A percentile compares a stretch with the other conserved stretches of the same genome.
These are phyloP conservation scores for Metschnikowia santaceciliae DNA, from an alignment of 805 yeast genomes.

Conservation along the genomic window DNA sequence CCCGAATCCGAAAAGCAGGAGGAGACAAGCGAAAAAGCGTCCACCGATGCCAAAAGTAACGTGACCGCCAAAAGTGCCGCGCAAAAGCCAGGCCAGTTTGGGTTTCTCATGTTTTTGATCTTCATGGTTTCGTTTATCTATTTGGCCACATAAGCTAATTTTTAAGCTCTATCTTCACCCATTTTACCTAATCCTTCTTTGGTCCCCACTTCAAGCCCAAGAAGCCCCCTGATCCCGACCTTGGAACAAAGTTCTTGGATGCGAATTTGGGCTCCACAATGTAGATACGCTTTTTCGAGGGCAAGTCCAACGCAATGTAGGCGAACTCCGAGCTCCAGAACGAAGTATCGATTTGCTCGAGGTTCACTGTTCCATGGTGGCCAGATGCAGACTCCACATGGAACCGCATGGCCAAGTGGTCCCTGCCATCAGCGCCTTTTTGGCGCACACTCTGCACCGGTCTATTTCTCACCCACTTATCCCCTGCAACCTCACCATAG, in stretches of 20 bases:
- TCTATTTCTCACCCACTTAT: slow-evolving; percentile 84
- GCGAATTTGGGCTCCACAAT: slow-evolving; percentile 57
- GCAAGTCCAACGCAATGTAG: slow-evolving; percentile 72
- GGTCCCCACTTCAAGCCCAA: slow-evolving; percentile 89
- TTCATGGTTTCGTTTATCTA: slow-evolving; percentile 10
- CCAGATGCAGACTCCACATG: slow-evolving; percentile 70
- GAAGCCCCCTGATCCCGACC: slow-evolving; percentile 48
- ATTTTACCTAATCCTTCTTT: slow-evolving; percentile 40
- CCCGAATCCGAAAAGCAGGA: not conserved
- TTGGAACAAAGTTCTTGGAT: slow-evolving; percentile 42
- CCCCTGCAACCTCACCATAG: slow-evolving; percentile 68
- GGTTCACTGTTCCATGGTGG: slow-evolving; percentile 64
- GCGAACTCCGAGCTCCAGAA: slow-evolving; percentile 65
- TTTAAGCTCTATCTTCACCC: not conserved
- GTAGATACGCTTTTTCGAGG: slow-evolving; percentile 64
- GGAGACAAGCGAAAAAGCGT: not conserved
- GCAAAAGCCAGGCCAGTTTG: slow-evolving; percentile 10
- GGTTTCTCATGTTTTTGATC: slow-evolving; percentile 6
- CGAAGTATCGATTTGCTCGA: slow-evolving; percentile 74
- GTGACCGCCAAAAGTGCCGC: slow-evolving; percentile 7
- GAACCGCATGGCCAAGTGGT: slow-evolving; percentile 79
- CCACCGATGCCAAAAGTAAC: not conserved
- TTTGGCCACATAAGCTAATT: slow-evolving; percentile 8
- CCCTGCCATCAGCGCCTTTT: slow-evolving; percentile 71
- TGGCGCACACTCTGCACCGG: slow-evolving; percentile 70